Conservation (phyloP, 306 rosid species). For the Castanea crenata region DNA sequence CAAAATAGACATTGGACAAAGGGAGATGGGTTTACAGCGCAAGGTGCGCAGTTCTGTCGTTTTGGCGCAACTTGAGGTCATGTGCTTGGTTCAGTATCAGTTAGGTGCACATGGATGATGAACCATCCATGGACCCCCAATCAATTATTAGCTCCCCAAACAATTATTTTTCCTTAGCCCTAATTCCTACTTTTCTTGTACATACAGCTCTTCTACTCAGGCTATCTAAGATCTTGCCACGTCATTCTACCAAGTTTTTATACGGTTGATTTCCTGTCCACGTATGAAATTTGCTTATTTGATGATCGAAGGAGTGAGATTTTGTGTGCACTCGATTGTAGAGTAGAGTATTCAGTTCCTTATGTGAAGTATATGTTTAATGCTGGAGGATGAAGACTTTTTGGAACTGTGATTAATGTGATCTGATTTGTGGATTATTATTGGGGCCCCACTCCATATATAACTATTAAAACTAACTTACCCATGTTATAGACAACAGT, state of each 20-base stretch:
- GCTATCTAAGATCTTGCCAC: slow-evolving; percentile 13
- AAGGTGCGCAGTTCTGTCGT: neutral
- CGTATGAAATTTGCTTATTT: neutral
- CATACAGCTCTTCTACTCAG: neutral
- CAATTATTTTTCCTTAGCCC: neutral
- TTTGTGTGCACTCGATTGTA: neutral
- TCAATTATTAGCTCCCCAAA: neutral
- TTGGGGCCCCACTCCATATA: no score
- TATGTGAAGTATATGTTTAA: neutral
- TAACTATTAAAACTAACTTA: no score
- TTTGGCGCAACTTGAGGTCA: neutral
- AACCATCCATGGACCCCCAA: neutral
- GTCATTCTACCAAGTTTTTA: neutral
- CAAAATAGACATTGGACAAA: neutral
- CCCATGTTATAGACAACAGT: no score
- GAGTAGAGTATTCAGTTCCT: neutral
- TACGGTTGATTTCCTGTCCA: neutral
- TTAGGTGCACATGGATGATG: slow-evolving; percentile 17
- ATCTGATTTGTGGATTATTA: no score
- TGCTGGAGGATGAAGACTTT: neutral
- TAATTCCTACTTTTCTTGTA: neutral
- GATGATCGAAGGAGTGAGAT: neutral
- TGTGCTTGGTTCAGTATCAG: slow-evolving; percentile 2
- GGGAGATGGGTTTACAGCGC: slow-evolving; percentile 9
- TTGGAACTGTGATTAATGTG: no score